phyloP scores from a whole-genome alignment of 2,329 filamentous ascomycete species.

The Aspergillus fumigatus region DNA sequence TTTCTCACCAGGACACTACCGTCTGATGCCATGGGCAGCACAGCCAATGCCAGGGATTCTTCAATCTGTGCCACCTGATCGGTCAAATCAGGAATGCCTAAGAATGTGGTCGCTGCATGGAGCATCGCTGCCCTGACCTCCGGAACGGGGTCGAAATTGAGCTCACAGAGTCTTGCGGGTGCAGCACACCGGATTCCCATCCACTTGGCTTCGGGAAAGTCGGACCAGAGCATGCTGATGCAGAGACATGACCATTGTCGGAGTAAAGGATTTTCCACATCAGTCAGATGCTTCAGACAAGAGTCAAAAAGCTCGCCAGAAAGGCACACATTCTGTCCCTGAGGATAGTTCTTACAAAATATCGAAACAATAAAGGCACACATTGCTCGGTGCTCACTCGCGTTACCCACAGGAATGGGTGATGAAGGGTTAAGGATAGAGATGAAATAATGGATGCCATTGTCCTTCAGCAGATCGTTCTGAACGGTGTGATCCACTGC shows the following conservation, averaged over 20 bases:
- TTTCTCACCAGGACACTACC: constrained; percentile 92
- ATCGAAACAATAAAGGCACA: constrained; percentile 96
- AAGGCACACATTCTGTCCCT: constrained; percentile 87
- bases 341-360: constrained; percentile 91
- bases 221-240: constrained; percentile 89
- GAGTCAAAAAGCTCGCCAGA: constrained; percentile 85
- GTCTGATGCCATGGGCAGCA: constrained; percentile 88
- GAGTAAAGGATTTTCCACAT: constrained; percentile 80
- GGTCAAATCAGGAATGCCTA: constrained; percentile 88
- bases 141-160: constrained; percentile 79
- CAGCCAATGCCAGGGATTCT: constrained; percentile 81
- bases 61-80: constrained; percentile 88
- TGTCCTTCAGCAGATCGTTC: constrained; percentile 90
- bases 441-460: constrained; percentile 95
- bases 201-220: constrained; percentile 92
- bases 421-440: constrained; percentile 83
- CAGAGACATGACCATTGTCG: constrained; percentile 95
- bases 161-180: constrained; percentile 71
- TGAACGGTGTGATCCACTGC: constrained; percentile 94
- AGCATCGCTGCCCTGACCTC: constrained; percentile 93
- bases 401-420: constrained; percentile 77
- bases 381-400: constrained; percentile 96
- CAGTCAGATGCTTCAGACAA: constrained; percentile 76
- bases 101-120: constrained; percentile 86
- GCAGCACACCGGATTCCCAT: constrained; percentile 86